Conservation (phyloP, 1,139 yeast species). For the Yamadazyma jaroonii region DNA sequence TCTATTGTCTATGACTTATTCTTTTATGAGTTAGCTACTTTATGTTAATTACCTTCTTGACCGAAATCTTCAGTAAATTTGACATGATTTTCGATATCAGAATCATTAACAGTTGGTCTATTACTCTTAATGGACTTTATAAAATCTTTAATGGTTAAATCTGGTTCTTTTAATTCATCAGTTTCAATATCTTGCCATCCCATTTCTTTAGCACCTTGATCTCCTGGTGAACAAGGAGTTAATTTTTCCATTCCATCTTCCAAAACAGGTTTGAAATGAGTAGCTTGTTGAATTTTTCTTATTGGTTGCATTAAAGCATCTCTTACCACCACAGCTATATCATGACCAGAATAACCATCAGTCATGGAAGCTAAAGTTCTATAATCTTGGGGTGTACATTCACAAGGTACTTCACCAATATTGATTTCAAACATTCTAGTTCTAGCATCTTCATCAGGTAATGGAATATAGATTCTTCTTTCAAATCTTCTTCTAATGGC, state of each 20-base stretch:
- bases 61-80: slow-evolving; percentile 95
- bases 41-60: slow-evolving; percentile 95
- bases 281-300: slow-evolving; percentile 91
- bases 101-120: slow-evolving; percentile 89
- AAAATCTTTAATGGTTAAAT: slow-evolving; percentile 85
- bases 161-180: slow-evolving; percentile 88
- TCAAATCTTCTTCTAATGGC: slow-evolving; percentile 97
- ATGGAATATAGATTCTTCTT: slow-evolving; percentile 87
- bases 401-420: slow-evolving; percentile 87
- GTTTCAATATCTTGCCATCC: slow-evolving; percentile 91
- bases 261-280: slow-evolving; percentile 74
- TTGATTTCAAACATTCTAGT: slow-evolving; percentile 91
- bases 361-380: slow-evolving; percentile 87
- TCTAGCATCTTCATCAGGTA: slow-evolving; percentile 91
- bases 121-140: slow-evolving; percentile 88
- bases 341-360: slow-evolving; percentile 97
- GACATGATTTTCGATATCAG: slow-evolving; percentile 77
- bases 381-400: slow-evolving; percentile 69
- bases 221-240: slow-evolving; percentile 98
- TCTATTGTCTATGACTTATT: slow-evolving; percentile 7
- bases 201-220: slow-evolving; percentile 79
- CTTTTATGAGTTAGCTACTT: too few species aligned
- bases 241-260: slow-evolving; percentile 45
- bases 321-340: slow-evolving; percentile 92
- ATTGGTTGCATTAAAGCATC: slow-evolving; percentile 99